These are phyloP conservation scores for Typha latifolia DNA, from an alignment of 176 grass and related monocot genomes.

Conservation along the genomic window DNA sequence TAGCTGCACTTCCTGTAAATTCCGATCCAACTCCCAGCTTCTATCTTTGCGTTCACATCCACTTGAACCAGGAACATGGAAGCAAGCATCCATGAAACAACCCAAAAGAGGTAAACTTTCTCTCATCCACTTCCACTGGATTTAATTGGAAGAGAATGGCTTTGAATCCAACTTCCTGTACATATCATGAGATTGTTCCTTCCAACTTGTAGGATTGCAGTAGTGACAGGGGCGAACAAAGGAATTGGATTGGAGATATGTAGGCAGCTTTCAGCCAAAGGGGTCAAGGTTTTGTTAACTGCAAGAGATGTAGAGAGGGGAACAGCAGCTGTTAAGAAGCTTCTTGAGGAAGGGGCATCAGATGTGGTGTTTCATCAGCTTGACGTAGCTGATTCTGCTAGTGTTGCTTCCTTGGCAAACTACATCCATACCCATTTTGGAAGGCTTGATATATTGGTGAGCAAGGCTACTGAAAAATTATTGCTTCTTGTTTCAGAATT, in stretches of 20 bases:
- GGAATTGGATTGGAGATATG: slow-evolving; percentile 36
- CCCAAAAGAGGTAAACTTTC: too few species aligned
- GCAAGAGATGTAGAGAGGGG: slow-evolving; percentile 19
- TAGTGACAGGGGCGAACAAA: slow-evolving; percentile 31
- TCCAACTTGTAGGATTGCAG: slow-evolving; percentile 10
- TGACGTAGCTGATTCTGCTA: slow-evolving; percentile 34
- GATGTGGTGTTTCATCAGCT: slow-evolving; percentile 59
- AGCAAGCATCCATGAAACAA: too few species aligned
- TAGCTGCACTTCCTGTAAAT: too few species aligned
- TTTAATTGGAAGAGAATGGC: neutral
- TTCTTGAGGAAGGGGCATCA: slow-evolving; percentile 15
- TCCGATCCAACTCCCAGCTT: too few species aligned
- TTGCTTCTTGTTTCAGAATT: too few species aligned
- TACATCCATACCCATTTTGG: slow-evolving; percentile 32
- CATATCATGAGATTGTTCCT: neutral
- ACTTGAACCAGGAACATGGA: too few species aligned
- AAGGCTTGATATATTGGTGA: slow-evolving; percentile 72
- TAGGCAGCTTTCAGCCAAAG: slow-evolving; percentile 25
- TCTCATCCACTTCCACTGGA: neutral
- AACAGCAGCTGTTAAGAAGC: neutral
- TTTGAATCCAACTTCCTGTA: neutral
- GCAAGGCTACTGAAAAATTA: neutral
- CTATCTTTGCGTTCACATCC: too few species aligned
- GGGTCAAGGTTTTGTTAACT: slow-evolving; percentile 25
- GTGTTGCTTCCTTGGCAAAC: slow-evolving; percentile 22